Evolutionary conservation across 352 stramenopile genomes (phyloP).

Genomic region (Phytophthora sp.): DNA sequence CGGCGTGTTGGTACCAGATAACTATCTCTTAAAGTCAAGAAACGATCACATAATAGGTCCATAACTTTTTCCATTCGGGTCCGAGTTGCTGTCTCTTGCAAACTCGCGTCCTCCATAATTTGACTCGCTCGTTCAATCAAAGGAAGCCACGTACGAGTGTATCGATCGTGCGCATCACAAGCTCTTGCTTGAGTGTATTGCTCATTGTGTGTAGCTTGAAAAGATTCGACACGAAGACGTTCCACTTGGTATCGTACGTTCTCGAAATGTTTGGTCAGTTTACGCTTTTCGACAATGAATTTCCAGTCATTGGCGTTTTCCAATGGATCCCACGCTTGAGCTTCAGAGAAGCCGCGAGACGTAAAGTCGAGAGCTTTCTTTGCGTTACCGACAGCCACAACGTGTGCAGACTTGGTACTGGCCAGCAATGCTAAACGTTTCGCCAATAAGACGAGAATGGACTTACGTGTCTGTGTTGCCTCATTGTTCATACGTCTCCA

Average conservation of each 20-base stretch:
- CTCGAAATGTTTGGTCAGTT: conserved; percentile 49
- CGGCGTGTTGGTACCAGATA: conserved; percentile 54
- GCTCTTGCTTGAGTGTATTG: conserved; percentile 47
- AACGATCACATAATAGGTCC: conserved; percentile 40
- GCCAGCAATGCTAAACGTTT: conserved; percentile 31
- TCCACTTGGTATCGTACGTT: conserved; percentile 46
- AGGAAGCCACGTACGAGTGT: conserved; percentile 42
- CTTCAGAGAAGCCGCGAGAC: conserved; percentile 57
- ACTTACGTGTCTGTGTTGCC: conserved; percentile 47
- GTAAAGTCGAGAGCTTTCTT: conserved; percentile 60
- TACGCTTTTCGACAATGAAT: conserved; percentile 67
- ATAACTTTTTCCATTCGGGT: conserved; percentile 39
- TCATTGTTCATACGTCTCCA: conserved; percentile 51
- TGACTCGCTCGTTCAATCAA: conserved; percentile 25
- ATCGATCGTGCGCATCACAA: conserved; percentile 37
- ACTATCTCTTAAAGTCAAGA: conserved; percentile 55
- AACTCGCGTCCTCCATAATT: conserved; percentile 34
- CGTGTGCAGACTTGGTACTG: conserved; percentile 27
- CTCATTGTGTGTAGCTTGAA: conserved; percentile 70
- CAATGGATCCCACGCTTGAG: conserved; percentile 78
- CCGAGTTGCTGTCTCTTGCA: conserved; percentile 39
- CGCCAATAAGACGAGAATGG: conserved; percentile 32
- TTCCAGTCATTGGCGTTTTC: conserved; percentile 86
- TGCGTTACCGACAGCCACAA: conserved; percentile 40
- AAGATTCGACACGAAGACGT: conserved; percentile 53